Evolutionary conservation across 2,329 filamentous ascomycete species (phyloP).

Genomic region (Fusarium guadeloupense): DNA sequence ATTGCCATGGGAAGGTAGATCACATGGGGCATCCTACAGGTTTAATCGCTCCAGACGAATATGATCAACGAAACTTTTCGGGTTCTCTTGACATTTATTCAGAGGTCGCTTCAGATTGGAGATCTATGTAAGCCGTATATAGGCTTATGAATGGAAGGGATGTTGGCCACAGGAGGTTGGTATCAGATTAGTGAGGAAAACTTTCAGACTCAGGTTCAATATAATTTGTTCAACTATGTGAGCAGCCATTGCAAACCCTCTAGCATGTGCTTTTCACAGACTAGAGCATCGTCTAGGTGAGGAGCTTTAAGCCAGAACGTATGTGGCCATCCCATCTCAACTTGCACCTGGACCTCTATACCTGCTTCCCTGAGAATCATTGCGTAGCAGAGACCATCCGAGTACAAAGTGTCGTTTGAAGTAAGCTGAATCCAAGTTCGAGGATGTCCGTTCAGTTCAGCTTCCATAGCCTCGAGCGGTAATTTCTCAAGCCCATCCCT

Average conservation of each 20-base stretch:
- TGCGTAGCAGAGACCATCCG: constrained; percentile 61
- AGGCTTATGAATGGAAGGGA: background rate
- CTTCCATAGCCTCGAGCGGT: constrained; percentile 51
- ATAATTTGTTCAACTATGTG: background rate
- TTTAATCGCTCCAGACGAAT: no score
- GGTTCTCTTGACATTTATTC: no score
- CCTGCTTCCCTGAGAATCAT: constrained; percentile 52
- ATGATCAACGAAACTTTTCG: no score
- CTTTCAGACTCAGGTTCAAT: background rate
- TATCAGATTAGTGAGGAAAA: background rate
- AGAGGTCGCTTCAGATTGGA: no score
- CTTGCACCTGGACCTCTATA: constrained; percentile 53
- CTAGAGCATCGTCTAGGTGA: constrained; percentile 51
- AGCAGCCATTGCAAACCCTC: constrained; percentile 54
- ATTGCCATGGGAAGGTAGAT: no score
- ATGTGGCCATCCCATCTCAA: constrained; percentile 59
- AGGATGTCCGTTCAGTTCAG: constrained; percentile 48
- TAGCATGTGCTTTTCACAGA: constrained; percentile 55
- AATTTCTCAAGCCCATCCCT: constrained; percentile 53
- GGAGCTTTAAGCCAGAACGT: constrained; percentile 62
- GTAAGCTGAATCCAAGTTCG: constrained; percentile 60
- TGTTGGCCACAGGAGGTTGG: background rate
- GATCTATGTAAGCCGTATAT: no score
- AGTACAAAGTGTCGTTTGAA: constrained; percentile 62
- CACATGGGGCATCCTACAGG: no score